phyloP scores from a whole-genome alignment of 169 alveolate species.

The Eimeria sp. region DNA sequence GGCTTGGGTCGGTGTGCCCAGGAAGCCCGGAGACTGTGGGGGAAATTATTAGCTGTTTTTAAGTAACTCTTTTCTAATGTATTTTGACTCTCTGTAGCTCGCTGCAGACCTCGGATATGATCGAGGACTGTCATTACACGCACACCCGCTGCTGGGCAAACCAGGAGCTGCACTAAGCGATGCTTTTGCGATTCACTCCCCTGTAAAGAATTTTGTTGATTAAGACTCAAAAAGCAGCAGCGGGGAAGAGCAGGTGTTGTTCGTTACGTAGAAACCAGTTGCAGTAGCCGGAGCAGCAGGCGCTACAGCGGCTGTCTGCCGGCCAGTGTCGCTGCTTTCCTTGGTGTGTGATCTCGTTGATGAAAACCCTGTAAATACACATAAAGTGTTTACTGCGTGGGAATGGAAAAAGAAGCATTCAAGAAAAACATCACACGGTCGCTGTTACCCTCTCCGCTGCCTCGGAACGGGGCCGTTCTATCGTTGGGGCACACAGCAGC shows the following conservation, averaged over 20 bases:
- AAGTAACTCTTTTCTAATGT: too few species aligned
- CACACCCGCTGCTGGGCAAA: too few species aligned
- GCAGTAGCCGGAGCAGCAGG: neutral
- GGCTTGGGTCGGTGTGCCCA: neutral
- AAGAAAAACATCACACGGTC: neutral
- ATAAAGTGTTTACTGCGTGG: neutral
- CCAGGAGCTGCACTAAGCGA: too few species aligned
- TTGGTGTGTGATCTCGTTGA: neutral
- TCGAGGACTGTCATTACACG: too few species aligned
- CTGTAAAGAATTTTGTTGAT: too few species aligned
- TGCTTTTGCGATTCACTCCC: too few species aligned
- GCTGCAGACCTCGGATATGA: too few species aligned
- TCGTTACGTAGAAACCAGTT: neutral
- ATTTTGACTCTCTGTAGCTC: too few species aligned
- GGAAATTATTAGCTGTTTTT: too few species aligned
- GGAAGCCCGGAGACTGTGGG: too few species aligned
- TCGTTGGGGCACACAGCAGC: conserved; percentile 40
- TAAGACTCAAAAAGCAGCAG: neutral
- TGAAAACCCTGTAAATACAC: neutral
- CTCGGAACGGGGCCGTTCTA: conserved; percentile 14
- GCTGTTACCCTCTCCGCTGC: conserved; percentile 43
- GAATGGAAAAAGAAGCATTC: neutral
- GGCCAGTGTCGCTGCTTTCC: neutral
- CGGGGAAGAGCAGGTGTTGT: neutral
- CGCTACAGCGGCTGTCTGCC: neutral